Evolutionary conservation across 2,329 filamentous ascomycete genomes (phyloP).

Genomic region (Fusarium pseudonygamai): DNA sequence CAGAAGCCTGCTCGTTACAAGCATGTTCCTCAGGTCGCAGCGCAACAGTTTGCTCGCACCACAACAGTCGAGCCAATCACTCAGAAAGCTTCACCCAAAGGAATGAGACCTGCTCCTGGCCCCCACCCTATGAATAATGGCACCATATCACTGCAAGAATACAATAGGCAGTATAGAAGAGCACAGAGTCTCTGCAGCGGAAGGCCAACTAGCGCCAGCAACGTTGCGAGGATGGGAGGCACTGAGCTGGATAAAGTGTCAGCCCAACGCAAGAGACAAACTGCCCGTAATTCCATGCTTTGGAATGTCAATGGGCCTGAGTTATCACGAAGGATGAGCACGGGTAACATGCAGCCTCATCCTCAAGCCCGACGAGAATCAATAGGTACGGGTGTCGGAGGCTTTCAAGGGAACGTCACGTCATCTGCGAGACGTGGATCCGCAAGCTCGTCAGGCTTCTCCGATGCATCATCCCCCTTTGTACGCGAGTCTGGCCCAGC

Average conservation of each 20-base stretch:
- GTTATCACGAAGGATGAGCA: constrained; percentile 50
- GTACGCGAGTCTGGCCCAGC: constrained; percentile 24
- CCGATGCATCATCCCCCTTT: constrained; percentile 27
- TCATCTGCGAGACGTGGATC: constrained; percentile 20
- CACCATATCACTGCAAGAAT: constrained; percentile 47
- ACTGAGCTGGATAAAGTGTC: constrained; percentile 47
- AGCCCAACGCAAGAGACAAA: constrained; percentile 8
- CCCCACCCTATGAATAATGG: constrained; percentile 34
- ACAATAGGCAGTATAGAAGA: constrained; percentile 49
- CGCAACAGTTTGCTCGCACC: constrained; percentile 63
- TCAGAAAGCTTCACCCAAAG: constrained; percentile 51
- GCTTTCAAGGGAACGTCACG: constrained; percentile 5
- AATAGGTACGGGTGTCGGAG: constrained; percentile 3
- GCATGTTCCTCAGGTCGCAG: constrained; percentile 64
- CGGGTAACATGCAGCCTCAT: constrained; percentile 45
- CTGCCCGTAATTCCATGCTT: constrained; percentile 47
- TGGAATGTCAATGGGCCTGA: constrained; percentile 19
- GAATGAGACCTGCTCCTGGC: constrained; percentile 49
- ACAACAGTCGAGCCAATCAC: constrained; percentile 54
- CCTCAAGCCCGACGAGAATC: constrained; percentile 24
- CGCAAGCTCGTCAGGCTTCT: constrained; percentile 33
- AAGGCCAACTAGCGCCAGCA: constrained; percentile 50
- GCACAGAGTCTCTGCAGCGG: constrained; percentile 48
- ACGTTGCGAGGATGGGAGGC: constrained; percentile 48
- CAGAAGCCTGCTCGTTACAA: constrained; percentile 49